A percentile compares a stretch with the other conserved stretches of the same genome.
Evolutionary conservation across 768 basidiomycete genomes (phyloP).

Genomic region (Lactifluus echinatus): DNA sequence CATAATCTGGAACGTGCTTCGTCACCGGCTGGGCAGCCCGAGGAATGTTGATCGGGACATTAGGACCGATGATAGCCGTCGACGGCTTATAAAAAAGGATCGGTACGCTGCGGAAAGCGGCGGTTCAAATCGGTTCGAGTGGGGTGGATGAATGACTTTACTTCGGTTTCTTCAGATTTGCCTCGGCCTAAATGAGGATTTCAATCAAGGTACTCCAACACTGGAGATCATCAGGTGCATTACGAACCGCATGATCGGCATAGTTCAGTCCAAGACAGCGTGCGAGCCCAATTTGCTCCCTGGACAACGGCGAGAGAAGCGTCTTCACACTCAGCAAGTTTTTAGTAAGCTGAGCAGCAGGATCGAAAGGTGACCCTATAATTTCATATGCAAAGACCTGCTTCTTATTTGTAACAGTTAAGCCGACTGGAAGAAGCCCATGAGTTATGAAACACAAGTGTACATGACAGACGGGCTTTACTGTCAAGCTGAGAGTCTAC

Average conservation of each 20-base stretch:
- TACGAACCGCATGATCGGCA: slow-evolving; percentile 67
- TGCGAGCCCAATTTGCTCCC: slow-evolving; percentile 58
- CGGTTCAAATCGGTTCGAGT: not conserved
- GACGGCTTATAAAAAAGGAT: slow-evolving; percentile 76
- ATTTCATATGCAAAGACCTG: slow-evolving; percentile 66
- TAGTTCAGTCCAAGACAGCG: slow-evolving; percentile 79
- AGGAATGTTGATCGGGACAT: slow-evolving; percentile 57
- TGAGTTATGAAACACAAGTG: not conserved
- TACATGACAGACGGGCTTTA: slow-evolving; percentile 23
- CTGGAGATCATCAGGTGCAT: not conserved
- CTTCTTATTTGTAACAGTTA: slow-evolving; percentile 44
- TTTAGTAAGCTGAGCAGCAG: slow-evolving; percentile 52
- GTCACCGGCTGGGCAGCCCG: slow-evolving; percentile 58
- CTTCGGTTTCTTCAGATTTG: slow-evolving; percentile 55
- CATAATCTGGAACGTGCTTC: slow-evolving; percentile 71
- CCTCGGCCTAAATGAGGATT: slow-evolving; percentile 44
- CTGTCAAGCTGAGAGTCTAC: slow-evolving; percentile 59
- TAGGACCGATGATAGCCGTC: slow-evolving; percentile 60
- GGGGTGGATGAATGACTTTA: slow-evolving; percentile 27
- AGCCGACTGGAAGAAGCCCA: slow-evolving; percentile 39
- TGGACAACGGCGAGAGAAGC: slow-evolving; percentile 60
- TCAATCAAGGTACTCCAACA: not conserved
- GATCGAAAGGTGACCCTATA: slow-evolving; percentile 58
- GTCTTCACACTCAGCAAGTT: slow-evolving; percentile 61
- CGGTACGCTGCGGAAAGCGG: slow-evolving; percentile 40